Evolutionary conservation across 2,329 filamentous ascomycete species (phyloP), one percentile per base, ranked within the genome.

Genomic region (Setomelanomma holmii): DNA sequence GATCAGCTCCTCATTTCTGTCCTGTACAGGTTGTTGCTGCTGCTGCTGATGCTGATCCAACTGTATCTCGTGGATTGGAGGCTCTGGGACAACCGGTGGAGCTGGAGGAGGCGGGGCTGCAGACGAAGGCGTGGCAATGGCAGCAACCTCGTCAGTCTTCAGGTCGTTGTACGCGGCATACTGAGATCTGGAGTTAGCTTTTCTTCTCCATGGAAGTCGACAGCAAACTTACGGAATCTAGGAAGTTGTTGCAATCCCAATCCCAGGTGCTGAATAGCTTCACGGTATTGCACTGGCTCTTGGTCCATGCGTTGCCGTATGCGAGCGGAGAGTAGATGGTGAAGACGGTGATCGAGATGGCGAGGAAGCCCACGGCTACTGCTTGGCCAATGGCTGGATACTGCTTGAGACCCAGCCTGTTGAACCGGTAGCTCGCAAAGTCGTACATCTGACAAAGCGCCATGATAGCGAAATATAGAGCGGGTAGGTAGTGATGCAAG

Each of bases 401-500:
- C 60, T 89, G 84, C 49, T 84, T 86, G 36, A 93, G 76, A 17
- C 89, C 86, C 44, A 92, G 76, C 23, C 84, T 79, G 40, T 83
- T 80, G 62, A 96, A 82, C 41, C 95, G 88, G 62, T 86, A 87
- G 52, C 89, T 89, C 49, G 86, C 74, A 69, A 92, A 97, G 77
- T 99, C 95, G 76, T 91, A 93, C 43, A 90, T 84, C 76, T 98
- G 93, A 75, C 89, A 95, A 50, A 97, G 83, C 7, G 90, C 87
- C 62, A 98, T 88, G 67, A 99, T 87, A 57, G 90, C 92, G 73
- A 99, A 99, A 79, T 96, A 96, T 12, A 99, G 85, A 2, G 95
- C 95, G 0, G 95, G 95, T 77, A 99, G 95, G 77, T 99, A 99
- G 79, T 99, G 95, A 76, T 99, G 95, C 56, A 99, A 82, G 84